Conservation (phyloP, 805 yeast species). For the Cyberlindnera veronae region DNA sequence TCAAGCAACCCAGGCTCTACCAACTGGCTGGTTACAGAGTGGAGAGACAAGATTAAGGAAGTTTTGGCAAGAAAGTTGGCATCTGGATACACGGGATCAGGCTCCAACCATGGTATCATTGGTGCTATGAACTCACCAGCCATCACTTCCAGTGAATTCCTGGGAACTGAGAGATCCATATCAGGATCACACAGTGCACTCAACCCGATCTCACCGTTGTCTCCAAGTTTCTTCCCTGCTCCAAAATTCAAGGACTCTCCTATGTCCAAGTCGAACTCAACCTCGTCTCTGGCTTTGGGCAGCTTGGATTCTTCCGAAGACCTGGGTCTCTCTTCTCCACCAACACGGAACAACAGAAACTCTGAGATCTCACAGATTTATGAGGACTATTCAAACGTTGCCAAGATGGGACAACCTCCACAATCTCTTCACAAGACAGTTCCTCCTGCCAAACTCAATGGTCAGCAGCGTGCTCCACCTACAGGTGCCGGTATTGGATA, state of each 20-base stretch:
- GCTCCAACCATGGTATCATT: constrained; percentile 58
- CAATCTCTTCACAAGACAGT: not conserved
- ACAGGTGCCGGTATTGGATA: constrained; percentile 17
- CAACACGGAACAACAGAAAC: constrained; percentile 19
- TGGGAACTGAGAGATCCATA: constrained; percentile 15
- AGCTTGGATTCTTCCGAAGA: constrained; percentile 17
- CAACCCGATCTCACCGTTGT: constrained; percentile 31
- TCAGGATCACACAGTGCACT: constrained; percentile 10
- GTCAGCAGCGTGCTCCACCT: constrained; percentile 4
- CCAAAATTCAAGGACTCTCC: constrained; percentile 28
- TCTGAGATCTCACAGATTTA: constrained; percentile 32
- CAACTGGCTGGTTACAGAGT: constrained; percentile 57
- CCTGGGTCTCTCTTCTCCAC: constrained; percentile 14
- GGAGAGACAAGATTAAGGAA: constrained; percentile 56
- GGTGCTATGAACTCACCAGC: constrained; percentile 58
- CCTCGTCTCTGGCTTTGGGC: constrained; percentile 16
- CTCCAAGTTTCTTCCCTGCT: constrained; percentile 37
- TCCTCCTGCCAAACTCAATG: not conserved
- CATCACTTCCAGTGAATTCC: constrained; percentile 33
- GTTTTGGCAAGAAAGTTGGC: constrained; percentile 49
- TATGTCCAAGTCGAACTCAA: constrained; percentile 21
- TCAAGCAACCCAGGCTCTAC: constrained; percentile 31
- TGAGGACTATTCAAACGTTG: constrained; percentile 30
- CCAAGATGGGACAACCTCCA: constrained; percentile 10
- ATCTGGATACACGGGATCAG: constrained; percentile 73